Evolutionary conservation across 768 basidiomycete genomes (phyloP), one percentile per base, ranked within the genome.

Genomic region (Kwoniella botswanensis): DNA sequence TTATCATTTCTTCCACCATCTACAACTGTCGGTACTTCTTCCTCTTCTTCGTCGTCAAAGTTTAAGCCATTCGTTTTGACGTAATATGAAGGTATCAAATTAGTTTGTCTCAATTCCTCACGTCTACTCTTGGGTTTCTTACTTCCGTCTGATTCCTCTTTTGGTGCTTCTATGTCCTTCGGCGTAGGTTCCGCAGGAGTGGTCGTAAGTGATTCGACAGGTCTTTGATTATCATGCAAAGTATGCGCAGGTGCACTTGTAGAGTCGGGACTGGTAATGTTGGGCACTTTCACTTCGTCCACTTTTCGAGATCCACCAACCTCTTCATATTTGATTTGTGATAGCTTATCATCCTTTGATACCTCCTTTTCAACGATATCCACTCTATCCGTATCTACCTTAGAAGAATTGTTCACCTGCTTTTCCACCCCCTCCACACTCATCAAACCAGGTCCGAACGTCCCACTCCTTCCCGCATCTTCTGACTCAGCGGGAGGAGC

Each of bases 41-140:
- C 54, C 24, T 55, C 54, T 13, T 55, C 54, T 21, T 55, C 54
- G 9, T 21, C 24, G 11, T 18, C 54, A 22, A n/a, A n/a, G 18
- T 13, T 50, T 13, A 50, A 13, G 24, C 24, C 54, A 21, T 55
- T 13, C 24, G n/a, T 18, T 21, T n/a, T 61, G 18, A 61, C 42
- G 22, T 61, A 61, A 43, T 61, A 61, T 10, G 59, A 43, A 43
- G 59, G 59, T 43, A 61, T 61, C 42, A 61, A 24, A 43, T 61
- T 61, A n/a, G 59, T 61, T 3, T 61, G 21, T 43, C 59, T 15
- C 17, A 61, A 18, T 61, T 61, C 22, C 41, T 61, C 43, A 21
- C 59, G 35, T 43, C 59, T 42, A 44, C n/a, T 61, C 7, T 35
- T 58, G 57, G 26, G 22, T 24, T 35, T 26, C 22, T 35, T 35